Base-by-base conservation (phyloP, 805 yeast genomes). In the Kuraishia hungarica region DNA sequence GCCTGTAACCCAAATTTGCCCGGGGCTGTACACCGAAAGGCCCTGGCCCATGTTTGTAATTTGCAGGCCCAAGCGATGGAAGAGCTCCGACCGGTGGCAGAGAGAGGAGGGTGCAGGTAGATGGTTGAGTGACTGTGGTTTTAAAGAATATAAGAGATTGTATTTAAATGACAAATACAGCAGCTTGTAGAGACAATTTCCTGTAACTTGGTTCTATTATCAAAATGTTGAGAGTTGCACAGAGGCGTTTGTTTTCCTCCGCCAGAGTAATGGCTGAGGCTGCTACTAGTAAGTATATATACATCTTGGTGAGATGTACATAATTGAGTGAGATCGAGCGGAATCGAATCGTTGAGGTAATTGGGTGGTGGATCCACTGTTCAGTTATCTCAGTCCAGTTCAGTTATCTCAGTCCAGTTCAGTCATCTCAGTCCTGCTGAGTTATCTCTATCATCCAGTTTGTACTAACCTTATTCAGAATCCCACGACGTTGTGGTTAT, bases 401-500 rank as follows among this genome's bases (percentile, higher is more conserved):
- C n/a, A n/a, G n/a, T n/a, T n/a, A n/a, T n/a, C n/a, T n/a, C n/a
- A n/a, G n/a, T n/a, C n/a, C n/a, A n/a, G n/a, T n/a, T n/a, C n/a
- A n/a, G n/a, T n/a, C n/a, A n/a, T n/a, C n/a, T n/a, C n/a, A n/a
- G n/a, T n/a, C n/a, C n/a, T n/a, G n/a, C n/a, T n/a, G n/a, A n/a
- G n/a, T n/a, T n/a, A n/a, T n/a, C n/a, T n/a, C n/a, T n/a, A n/a
- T n/a, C n/a, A 48, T 19, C n/a, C 6, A n/a, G 6, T 7, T 13
- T 26, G 10, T 49, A 49, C 51, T 49, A 49, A 49, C 51, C 24
- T 26, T 21, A n/a, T n/a, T 11, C 2, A 49, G 51, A 43, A 24
- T 85, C 86, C 67, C 94, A 89, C 70, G 98, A 94, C 67, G 82
- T 94, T 55, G 96, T 93, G 55, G 89, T 94, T 64, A 87, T 94